phyloP scores from a whole-genome alignment of 306 rosid species.

The Inga laurina region DNA sequence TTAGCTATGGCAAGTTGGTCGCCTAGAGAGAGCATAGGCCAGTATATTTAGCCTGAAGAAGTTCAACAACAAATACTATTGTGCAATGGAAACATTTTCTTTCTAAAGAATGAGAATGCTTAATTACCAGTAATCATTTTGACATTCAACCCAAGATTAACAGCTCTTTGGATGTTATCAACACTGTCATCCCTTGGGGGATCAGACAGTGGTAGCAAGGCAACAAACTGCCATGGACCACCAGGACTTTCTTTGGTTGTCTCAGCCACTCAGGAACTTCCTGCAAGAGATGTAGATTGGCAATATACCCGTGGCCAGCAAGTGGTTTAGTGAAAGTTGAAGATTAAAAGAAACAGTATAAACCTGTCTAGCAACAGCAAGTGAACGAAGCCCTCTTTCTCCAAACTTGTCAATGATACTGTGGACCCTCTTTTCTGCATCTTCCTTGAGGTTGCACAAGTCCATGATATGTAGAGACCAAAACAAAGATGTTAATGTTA shows the following conservation, averaged over 20 bases:
- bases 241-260: slow-evolving; percentile 76
- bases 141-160: slow-evolving; percentile 94
- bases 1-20: slow-evolving; percentile 99
- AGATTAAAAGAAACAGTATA: not conserved
- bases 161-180: slow-evolving; percentile 93
- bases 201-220: slow-evolving; percentile 86
- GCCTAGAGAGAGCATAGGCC: slow-evolving; percentile 49
- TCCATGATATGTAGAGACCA: slow-evolving; percentile 55
- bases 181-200: slow-evolving; percentile 99
- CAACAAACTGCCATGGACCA: slow-evolving; percentile 91
- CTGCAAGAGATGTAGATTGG: slow-evolving; percentile 42
- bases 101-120: not conserved
- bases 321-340: slow-evolving; percentile 38
- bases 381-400: slow-evolving; percentile 95
- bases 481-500: slow-evolving; percentile 17
- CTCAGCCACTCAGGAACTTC: slow-evolving; percentile 92
- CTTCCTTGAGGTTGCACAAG: slow-evolving; percentile 86
- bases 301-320: slow-evolving; percentile 66
- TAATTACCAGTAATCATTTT: slow-evolving; percentile 96
- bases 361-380: slow-evolving; percentile 97
- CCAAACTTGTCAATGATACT: slow-evolving; percentile 85
- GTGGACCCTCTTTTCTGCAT: slow-evolving; percentile 69
- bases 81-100: no score
- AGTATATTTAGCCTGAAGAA: slow-evolving; percentile 13
- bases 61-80: not conserved